A percentile compares a stretch with the other conserved stretches of the same genome.
Conservation (phyloP, 2,329 filamentous ascomycete genomes). For the Huntiella decipiens region DNA sequence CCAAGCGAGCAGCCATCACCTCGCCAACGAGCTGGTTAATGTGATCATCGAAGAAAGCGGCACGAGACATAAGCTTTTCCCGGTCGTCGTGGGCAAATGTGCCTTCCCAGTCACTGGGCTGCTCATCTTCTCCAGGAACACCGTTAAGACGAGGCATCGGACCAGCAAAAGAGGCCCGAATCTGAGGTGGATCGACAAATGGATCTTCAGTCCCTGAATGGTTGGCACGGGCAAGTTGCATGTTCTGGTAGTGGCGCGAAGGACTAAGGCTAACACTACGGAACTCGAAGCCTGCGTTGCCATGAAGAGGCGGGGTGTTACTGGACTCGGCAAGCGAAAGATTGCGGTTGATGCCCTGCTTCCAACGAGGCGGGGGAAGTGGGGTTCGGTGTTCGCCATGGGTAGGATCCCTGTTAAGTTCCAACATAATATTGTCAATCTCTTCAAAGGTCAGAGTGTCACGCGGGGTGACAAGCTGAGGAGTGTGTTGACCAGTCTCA, state of each 20-base stretch:
- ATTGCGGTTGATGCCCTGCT: slow-evolving; percentile 23
- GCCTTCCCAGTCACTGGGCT: slow-evolving; percentile 82
- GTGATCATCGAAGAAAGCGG: slow-evolving; percentile 76
- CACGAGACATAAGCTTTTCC: slow-evolving; percentile 60
- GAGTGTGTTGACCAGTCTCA: slow-evolving; percentile 13
- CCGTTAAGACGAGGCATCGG: slow-evolving; percentile 42
- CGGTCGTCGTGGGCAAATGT: slow-evolving; percentile 68
- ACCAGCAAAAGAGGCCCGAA: slow-evolving; percentile 33
- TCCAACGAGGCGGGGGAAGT: slow-evolving; percentile 26
- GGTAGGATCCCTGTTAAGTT: slow-evolving; percentile 58
- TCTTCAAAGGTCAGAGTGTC: slow-evolving; percentile 48
- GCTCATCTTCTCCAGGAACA: slow-evolving; percentile 23
- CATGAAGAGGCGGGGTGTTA: background rate
- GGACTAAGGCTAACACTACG: slow-evolving; percentile 57
- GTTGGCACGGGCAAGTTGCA: slow-evolving; percentile 21
- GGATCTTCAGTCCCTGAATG: slow-evolving; percentile 38
- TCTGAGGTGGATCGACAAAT: slow-evolving; percentile 42
- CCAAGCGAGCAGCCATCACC: slow-evolving; percentile 55
- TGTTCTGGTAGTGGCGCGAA: slow-evolving; percentile 33
- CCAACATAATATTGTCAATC: slow-evolving; percentile 82
- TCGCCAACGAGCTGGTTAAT: slow-evolving; percentile 73
- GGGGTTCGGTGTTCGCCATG: slow-evolving; percentile 49
- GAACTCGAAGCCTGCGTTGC: slow-evolving; percentile 17
- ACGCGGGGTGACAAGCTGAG: slow-evolving; percentile 16
- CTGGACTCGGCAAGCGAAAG: slow-evolving; percentile 20